phyloP scores from a whole-genome alignment of 495 filamentous ascomycete genomes.

The Xylaria longipes region DNA sequence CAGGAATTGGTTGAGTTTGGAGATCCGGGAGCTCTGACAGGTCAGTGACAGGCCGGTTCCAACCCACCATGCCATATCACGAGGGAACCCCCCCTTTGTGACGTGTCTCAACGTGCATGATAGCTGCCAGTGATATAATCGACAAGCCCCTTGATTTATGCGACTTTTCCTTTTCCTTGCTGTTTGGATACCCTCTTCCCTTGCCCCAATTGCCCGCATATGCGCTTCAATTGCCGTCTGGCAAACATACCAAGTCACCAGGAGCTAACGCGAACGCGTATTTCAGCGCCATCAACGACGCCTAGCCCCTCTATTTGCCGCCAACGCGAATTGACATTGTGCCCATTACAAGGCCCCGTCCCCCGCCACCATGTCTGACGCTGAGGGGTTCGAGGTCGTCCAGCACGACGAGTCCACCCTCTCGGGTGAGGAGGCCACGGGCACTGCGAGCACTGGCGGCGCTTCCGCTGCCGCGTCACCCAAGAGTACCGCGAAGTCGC shows the following conservation, averaged over 20 bases:
- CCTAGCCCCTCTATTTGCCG: conserved; percentile 8
- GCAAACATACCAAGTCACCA: neutral
- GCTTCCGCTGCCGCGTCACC: conserved; percentile 35
- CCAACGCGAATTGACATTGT: conserved; percentile 28
- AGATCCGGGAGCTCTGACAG: conserved; percentile 31
- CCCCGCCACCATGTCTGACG: conserved; percentile 51
- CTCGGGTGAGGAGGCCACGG: conserved; percentile 40
- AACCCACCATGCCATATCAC: conserved; percentile 32
- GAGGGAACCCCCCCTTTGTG: conserved; percentile 37
- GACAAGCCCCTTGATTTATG: conserved; percentile 11
- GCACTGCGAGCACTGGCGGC: conserved; percentile 32
- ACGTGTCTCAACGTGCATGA: conserved; percentile 38
- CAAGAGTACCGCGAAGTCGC: conserved; percentile 41
- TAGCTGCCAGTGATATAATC: conserved; percentile 28
- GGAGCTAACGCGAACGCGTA: conserved; percentile 30
- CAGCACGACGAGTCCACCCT: conserved; percentile 47
- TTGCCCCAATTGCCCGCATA: conserved; percentile 11
- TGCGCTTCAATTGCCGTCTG: conserved; percentile 11
- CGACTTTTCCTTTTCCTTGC: neutral
- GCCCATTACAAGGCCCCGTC: conserved; percentile 16
- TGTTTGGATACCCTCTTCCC: conserved; percentile 9
- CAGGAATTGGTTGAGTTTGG: conserved; percentile 24
- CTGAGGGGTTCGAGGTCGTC: conserved; percentile 49
- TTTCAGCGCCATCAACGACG: conserved; percentile 31
- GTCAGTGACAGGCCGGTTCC: conserved; percentile 39